Evolutionary conservation across 768 basidiomycete genomes (phyloP), one percentile per base, ranked within the genome.

Genomic region (Tephrocybe sp.): DNA sequence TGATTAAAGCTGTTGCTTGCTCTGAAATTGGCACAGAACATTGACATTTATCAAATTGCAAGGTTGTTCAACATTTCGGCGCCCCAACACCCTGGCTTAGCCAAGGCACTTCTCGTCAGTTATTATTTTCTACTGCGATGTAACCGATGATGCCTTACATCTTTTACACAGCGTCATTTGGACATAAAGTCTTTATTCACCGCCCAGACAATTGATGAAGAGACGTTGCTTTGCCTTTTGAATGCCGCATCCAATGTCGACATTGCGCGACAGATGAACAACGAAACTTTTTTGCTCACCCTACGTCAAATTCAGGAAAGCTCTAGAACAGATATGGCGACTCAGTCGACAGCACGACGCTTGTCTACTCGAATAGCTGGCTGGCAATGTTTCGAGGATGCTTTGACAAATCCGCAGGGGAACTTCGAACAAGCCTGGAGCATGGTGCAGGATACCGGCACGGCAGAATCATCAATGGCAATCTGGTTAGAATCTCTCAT

Each of bases 401-500:
- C 82, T 1, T 67, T 91, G 5, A 73, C 71, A 2, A 80, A 80
- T 55, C 62, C 75, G 0, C 69, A 71, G 1, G 79, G 73, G 11
- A 71, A 86, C 52, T 82, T 84, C 57, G 45, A 57, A 1, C 63
- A 62, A 5, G 73, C 80, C n/a, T 74, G 73, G 12, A 62, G 53
- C 4, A 74, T 84, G 57, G 63, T 91, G 19, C 77, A 75, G 52
- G 83, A 88, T 27, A 69, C 88, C 12, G 77, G 80, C 10, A 63
- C 70, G 1, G 83, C 84, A 41, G 88, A 90, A 54, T 75, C 78
- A 49, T 76, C 86, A 1, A 72, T 85, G 44, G 88, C 88, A 5
- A 82, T 85, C 39, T 88, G 84, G 84, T 68, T 91, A 11, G 81
- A 78, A 47, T 83, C 80, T 9, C 81, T 90, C 77, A 71, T 81